Base-by-base conservation (phyloP, 2,329 filamentous ascomycete genomes). In the Didymella lethalis region DNA sequence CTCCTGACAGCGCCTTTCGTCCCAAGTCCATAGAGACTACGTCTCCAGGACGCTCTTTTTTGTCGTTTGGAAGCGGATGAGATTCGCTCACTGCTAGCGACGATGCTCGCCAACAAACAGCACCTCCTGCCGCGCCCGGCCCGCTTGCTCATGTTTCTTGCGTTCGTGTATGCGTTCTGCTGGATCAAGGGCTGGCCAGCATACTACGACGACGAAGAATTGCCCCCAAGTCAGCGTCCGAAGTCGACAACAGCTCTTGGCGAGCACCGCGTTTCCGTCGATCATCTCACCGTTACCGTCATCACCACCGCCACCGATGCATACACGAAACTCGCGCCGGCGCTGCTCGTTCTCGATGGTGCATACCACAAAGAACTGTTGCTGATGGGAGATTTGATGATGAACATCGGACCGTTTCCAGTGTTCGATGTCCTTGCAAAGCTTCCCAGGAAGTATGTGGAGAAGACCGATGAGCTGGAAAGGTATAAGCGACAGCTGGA, bases 261-360 rank as follows among this genome's bases (percentile, higher is more conserved):
- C 18, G 70, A 69, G 20, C 56, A 69, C 52, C 53, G 31, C 28
- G 65, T 73, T 51, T 41, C 61, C n/a, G 48, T 58, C 38, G 68
- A 73, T 45, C 61, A 73, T 32, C 63, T 86, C 31, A 79, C 86
- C 43, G 81, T 87, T 5, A 77, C 85, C 18, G 77, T 87, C 64
- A 82, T 82, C 58, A 87, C 85, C 2, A 84, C 84, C 34, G 84
- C 85, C 4, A 84, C 82, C 20, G 83, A 87, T 68, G 80, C 83
- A 23, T 78, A 79, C 61, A 79, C 83, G 23, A 86, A 86, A 67
- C 77, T 87, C 4, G 83, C 85, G 4, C 75, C 75, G 2, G 45
- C 65, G 23, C 59, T 75, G 32, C 62, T 72, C 16, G 64, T 67
- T 28, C 68, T 70, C 10, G 49, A 68, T 45, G 43, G 48, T 0